A percentile compares a stretch with the other conserved stretches of the same genome.
These are phyloP conservation scores for Pseudogymnoascus sp. DNA, from an alignment of 2,329 filamentous ascomycete genomes.

Conservation along the genomic window DNA sequence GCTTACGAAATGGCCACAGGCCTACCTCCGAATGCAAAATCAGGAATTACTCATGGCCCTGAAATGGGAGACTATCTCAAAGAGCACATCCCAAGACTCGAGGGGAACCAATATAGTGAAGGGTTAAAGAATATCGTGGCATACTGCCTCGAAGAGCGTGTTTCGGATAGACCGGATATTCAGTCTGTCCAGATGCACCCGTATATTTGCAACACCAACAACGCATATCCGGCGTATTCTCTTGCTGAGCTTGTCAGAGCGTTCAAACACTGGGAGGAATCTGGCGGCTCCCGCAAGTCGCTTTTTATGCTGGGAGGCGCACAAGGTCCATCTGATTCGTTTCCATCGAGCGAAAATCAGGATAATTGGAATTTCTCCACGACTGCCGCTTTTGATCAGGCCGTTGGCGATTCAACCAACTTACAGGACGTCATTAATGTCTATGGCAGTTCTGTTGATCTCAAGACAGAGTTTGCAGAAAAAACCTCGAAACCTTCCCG, in stretches of 20 bases:
- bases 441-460: conserved; percentile 50
- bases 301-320: conserved; percentile 53
- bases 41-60: conserved; percentile 36
- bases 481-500: conserved; percentile 42
- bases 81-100: conserved; percentile 56
- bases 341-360: conserved; percentile 37
- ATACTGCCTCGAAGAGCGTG: conserved; percentile 63
- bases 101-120: conserved; percentile 62
- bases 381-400: conserved; percentile 54
- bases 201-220: conserved; percentile 56
- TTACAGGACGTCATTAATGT: conserved; percentile 52
- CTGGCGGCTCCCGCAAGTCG: conserved; percentile 61
- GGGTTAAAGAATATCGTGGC: conserved; percentile 61
- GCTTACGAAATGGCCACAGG: conserved; percentile 75
- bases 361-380: conserved; percentile 64
- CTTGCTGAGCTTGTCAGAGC: conserved; percentile 60
- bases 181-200: conserved; percentile 60
- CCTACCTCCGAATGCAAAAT: conserved; percentile 58
- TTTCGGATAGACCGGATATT: conserved; percentile 59
- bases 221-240: conserved; percentile 53
- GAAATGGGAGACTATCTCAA: conserved; percentile 48
- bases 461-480: conserved; percentile 36
- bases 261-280: conserved; percentile 67
- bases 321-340: conserved; percentile 34
- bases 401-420: conserved; percentile 41